Evolutionary conservation across 78 protist species (phyloP).

Genomic region (Cavenderia fasciculata): DNA sequence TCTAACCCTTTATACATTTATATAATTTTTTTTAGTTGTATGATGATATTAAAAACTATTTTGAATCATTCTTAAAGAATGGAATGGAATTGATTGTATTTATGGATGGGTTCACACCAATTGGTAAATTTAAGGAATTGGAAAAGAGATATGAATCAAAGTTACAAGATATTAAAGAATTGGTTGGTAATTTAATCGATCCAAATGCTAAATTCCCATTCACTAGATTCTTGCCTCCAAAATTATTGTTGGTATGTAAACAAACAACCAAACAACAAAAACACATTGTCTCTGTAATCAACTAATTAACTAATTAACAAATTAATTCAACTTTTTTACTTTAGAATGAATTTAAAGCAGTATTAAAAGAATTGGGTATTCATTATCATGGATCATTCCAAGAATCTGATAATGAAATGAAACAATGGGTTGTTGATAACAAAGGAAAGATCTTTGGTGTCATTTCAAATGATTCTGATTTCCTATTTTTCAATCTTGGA

Average conservation of each 20-base stretch:
- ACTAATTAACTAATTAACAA: background rate
- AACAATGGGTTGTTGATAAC: slow-evolving; percentile 8
- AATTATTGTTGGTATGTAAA: background rate
- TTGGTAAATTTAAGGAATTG: background rate
- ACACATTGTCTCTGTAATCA: background rate
- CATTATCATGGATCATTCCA: slow-evolving; percentile 3
- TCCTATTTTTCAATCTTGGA: background rate
- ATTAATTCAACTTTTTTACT: background rate
- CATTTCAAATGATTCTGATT: slow-evolving; percentile 16
- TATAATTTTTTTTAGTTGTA: background rate
- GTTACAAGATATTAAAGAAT: background rate
- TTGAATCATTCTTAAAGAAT: background rate
- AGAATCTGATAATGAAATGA: background rate
- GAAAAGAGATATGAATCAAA: background rate
- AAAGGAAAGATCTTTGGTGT: background rate
- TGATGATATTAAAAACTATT: background rate
- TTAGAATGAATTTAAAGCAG: background rate
- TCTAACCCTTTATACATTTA: too few species aligned
- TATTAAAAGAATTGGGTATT: background rate
- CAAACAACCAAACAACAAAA: background rate
- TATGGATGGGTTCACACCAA: slow-evolving; percentile 2
- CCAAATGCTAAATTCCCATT: background rate
- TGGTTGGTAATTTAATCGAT: background rate
- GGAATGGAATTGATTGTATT: background rate
- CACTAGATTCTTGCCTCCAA: background rate